Percentiles rank a stretch among this genome's conserved stretches.
phyloP scores from a whole-genome alignment of 1,139 yeast genomes.

The Suhomyces anneliseae region DNA sequence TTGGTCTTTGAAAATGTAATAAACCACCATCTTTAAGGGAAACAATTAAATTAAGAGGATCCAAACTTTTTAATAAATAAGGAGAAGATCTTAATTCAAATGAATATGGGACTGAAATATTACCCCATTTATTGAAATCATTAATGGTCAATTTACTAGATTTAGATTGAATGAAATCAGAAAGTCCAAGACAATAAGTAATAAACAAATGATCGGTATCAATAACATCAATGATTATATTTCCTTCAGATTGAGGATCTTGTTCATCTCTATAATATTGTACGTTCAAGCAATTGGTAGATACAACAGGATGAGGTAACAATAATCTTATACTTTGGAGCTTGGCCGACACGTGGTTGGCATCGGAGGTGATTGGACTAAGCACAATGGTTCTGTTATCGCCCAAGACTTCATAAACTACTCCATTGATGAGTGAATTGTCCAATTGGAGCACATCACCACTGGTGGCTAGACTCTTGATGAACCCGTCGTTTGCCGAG shows the following conservation, averaged over 20 bases:
- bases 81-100: slow-evolving; percentile 67
- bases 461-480: slow-evolving; percentile 19
- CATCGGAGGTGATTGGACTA: slow-evolving; percentile 28
- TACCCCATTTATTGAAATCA: slow-evolving; percentile 54
- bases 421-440: slow-evolving; percentile 22
- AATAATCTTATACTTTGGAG: slow-evolving; percentile 29
- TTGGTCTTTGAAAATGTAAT: slow-evolving; percentile 47
- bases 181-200: slow-evolving; percentile 29
- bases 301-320: slow-evolving; percentile 36
- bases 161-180: slow-evolving; percentile 29
- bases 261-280: slow-evolving; percentile 7
- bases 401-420: slow-evolving; percentile 30
- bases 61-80: slow-evolving; percentile 50
- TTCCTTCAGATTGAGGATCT: slow-evolving; percentile 12
- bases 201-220: slow-evolving; percentile 31
- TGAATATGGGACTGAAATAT: slow-evolving; percentile 67
- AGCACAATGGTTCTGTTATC: slow-evolving; percentile 33
- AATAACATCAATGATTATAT: slow-evolving; percentile 21
- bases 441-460: slow-evolving; percentile 28
- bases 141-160: slow-evolving; percentile 23
- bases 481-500: slow-evolving; percentile 27
- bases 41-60: slow-evolving; percentile 46
- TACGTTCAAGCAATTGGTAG: slow-evolving; percentile 25
- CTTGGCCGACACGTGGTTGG: slow-evolving; percentile 24
- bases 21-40: slow-evolving; percentile 73